Conservation (phyloP, 2,329 filamentous ascomycete genomes). For the Fusarium sp. region DNA sequence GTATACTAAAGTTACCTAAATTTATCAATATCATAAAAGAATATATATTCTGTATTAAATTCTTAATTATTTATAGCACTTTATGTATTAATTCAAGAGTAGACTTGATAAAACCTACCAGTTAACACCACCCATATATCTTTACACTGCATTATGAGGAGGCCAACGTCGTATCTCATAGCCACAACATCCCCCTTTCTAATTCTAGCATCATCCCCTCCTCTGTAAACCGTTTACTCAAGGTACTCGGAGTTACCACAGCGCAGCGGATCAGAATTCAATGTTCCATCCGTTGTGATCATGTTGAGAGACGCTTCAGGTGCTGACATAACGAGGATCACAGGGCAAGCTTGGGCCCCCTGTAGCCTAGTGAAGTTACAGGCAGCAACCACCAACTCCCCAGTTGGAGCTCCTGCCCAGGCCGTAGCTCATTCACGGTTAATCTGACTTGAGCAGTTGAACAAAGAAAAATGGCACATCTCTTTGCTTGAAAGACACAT, state of each 20-base stretch:
- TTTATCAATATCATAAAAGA: not conserved
- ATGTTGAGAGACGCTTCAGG: not conserved
- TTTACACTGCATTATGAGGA: not conserved
- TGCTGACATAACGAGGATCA: slow-evolving; percentile 12
- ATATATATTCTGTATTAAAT: not conserved
- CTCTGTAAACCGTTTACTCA: not conserved
- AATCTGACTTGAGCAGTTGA: slow-evolving; percentile 5
- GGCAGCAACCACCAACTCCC: slow-evolving; percentile 31
- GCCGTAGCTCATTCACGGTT: slow-evolving; percentile 5
- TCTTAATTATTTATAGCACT: not conserved
- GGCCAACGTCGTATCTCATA: not conserved
- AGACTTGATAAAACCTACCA: not conserved
- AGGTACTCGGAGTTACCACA: slow-evolving; percentile 1
- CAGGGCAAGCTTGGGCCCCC: slow-evolving; percentile 24
- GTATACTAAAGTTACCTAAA: not conserved
- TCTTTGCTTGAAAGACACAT: not conserved
- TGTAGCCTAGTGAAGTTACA: slow-evolving; percentile 19
- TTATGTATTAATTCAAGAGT: not conserved
- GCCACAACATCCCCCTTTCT: not conserved
- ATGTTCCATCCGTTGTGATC: not conserved
- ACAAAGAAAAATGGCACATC: not conserved
- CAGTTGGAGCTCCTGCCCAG: slow-evolving; percentile 13
- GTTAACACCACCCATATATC: not conserved
- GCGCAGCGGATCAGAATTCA: slow-evolving; percentile 13
- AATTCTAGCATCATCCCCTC: not conserved